These are phyloP conservation scores for Starmera quercuum DNA, from an alignment of 805 yeast species.

Conservation along the genomic window DNA sequence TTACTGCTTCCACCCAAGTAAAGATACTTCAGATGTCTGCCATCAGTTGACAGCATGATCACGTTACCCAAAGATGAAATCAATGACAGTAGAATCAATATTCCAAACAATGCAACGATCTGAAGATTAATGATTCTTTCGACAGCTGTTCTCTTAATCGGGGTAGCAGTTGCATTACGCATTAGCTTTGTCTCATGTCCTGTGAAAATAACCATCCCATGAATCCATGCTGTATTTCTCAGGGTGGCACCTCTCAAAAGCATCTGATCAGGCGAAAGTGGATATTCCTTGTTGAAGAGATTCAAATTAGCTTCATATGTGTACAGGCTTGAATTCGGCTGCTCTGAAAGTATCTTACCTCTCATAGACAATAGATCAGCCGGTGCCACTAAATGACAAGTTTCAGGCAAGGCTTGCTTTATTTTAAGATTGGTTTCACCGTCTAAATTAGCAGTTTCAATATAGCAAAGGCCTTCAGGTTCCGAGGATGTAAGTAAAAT, in stretches of 20 bases:
- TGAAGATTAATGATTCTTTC: slow-evolving; percentile 92
- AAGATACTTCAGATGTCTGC: slow-evolving; percentile 52
- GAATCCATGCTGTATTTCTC: slow-evolving; percentile 91
- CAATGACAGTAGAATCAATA: slow-evolving; percentile 66
- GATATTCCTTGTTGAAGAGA: slow-evolving; percentile 50
- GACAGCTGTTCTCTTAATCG: slow-evolving; percentile 94
- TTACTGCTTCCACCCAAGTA: slow-evolving; percentile 60
- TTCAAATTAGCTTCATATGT: slow-evolving; percentile 84
- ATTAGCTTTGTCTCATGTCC: slow-evolving; percentile 97
- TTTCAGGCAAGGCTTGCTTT: slow-evolving; percentile 80
- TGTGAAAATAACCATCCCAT: slow-evolving; percentile 89
- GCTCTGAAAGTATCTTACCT: slow-evolving; percentile 73
- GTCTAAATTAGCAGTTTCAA: slow-evolving; percentile 95
- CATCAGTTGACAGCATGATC: slow-evolving; percentile 50
- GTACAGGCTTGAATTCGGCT: slow-evolving; percentile 88
- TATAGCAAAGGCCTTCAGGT: slow-evolving; percentile 96
- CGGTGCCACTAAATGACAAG: slow-evolving; percentile 65
- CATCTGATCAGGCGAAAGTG: slow-evolving; percentile 86
- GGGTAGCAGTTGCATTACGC: slow-evolving; percentile 99
- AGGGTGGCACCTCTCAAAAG: slow-evolving; percentile 91
- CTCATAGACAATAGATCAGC: slow-evolving; percentile 42
- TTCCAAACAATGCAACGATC: slow-evolving; percentile 78
- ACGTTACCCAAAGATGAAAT: slow-evolving; percentile 88
- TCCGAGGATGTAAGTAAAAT: slow-evolving; percentile 84
- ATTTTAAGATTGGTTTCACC: slow-evolving; percentile 97